Percentiles rank a stretch among this genome's conserved stretches.
Evolutionary conservation across 768 basidiomycete species (phyloP).

Genomic region (Boletus pseudopeckii): DNA sequence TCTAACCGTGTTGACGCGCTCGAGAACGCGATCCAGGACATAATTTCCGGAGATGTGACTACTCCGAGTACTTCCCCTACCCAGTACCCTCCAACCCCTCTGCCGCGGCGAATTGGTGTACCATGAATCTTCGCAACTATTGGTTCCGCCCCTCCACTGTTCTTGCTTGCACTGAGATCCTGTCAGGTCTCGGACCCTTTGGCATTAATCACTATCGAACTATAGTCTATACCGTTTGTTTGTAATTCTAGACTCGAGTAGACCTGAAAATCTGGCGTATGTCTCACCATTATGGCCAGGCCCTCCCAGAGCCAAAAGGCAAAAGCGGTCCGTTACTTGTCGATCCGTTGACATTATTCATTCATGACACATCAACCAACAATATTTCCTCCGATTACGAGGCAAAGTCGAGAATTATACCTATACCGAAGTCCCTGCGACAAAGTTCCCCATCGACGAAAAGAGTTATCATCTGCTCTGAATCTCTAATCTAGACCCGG

Average conservation of each 20-base stretch:
- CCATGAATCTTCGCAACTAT: constrained; percentile 14
- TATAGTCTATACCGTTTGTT: constrained; percentile 6
- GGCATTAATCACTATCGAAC: constrained; percentile 17
- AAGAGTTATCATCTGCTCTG: not conserved
- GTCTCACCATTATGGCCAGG: not conserved
- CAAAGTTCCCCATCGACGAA: constrained; percentile 11
- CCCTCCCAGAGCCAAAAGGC: not conserved
- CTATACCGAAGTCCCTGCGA: constrained; percentile 5
- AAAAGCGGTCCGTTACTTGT: not conserved
- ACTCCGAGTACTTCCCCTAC: constrained; percentile 57
- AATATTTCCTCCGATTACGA: constrained; percentile 9
- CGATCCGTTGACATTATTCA: not conserved
- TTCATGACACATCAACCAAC: not conserved
- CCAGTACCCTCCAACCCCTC: constrained; percentile 32
- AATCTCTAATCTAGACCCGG: constrained; percentile 28
- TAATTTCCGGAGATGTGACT: constrained; percentile 71
- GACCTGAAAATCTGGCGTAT: not conserved
- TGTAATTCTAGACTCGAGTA: constrained; percentile 11
- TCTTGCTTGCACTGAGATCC: constrained; percentile 16
- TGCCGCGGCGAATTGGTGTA: constrained; percentile 39
- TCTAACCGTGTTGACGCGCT: constrained; percentile 86
- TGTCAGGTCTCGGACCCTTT: constrained; percentile 7
- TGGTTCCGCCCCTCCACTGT: constrained; percentile 8
- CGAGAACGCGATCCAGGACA: constrained; percentile 88
- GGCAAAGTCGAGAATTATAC: not conserved